Evolutionary conservation across 2,329 filamentous ascomycete species (phyloP), one percentile per base, ranked within the genome.

Genomic region (Alternaria consortialis): DNA sequence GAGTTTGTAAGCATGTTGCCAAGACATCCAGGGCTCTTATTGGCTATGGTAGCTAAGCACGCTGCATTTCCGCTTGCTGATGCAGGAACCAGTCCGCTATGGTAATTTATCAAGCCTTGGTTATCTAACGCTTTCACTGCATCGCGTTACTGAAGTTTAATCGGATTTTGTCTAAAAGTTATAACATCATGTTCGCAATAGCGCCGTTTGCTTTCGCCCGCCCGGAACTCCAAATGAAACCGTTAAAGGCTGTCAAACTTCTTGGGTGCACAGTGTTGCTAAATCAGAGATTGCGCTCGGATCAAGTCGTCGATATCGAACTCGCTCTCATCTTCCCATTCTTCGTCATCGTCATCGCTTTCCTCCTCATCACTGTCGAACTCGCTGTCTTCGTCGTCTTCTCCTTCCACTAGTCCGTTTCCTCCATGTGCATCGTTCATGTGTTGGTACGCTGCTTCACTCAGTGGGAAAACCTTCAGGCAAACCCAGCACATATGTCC

Each of bases 401-500:
- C 13, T 29, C 37, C 15, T 12, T 56, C 50, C 29, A 42, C 39
- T 20, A 53, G 46, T 8, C 37, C 43, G 13, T 64, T 48, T 47
- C 60, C 60, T 17, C 40, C 44, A 56, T 64, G 58, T 27, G 15
- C 36, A 27, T 56, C 50, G 20, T 50, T 44, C 64, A 65, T 61
- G 36, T 68, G 64, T 17, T 47, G 43, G 48, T 65, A 67, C 23
- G 46, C 55, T 13, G 48, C 60, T 12, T 25, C 23, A 15, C 47
- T 17, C 8, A 31, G 27, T 9, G n/a, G 13, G 42, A 70, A 70
- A 8, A 56, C 59, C 31, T 60, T 52, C 44, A 67, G 51, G 52
- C 66, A 70, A 12, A 52, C 51, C 68, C 68, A 70, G 46, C 66
- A 69, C 13, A 70, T 63, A 23, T 67, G 68, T 6, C 15, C 27